Base-by-base conservation (phyloP, 2,329 filamentous ascomycete genomes). In the Rosellinia necatrix region DNA sequence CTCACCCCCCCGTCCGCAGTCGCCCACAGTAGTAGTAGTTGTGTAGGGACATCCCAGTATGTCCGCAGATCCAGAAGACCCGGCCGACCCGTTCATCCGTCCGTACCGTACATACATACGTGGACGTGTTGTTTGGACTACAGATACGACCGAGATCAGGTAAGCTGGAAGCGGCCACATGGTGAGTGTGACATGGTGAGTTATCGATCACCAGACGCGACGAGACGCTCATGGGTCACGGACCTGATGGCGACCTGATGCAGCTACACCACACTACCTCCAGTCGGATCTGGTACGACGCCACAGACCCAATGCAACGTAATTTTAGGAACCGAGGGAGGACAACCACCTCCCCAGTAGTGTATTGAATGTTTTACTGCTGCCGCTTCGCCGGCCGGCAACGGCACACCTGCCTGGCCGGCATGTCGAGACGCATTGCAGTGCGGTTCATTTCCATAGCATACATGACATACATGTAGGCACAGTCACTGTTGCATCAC, bases 371-470 rank as follows among this genome's bases (percentile, higher is more conserved):
- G 48, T 46, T 21, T 52, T n/a, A n/a, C n/a, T n/a, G n/a, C n/a
- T n/a, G n/a, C 32, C 38, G 10, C 13, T 24, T 44, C 53, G 54
- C 54, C 54, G 49, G 49, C 48, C 54, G 54, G 54, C 54, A 57
- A 38, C 30, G 17, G 24, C 15, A n/a, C 13, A n/a, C 22, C 10
- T 34, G 37, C 35, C 15, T 53, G 53, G 48, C 49, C 37, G 43
- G 42, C 54, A 56, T 40, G 7, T 32, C 15, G 19, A 15, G 15
- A 12, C 35, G 22, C n/a, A 10, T 38, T 19, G n/a, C n/a, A n/a
- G n/a, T n/a, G n/a, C n/a, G n/a, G n/a, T n/a, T n/a, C n/a, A n/a
- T n/a, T n/a, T n/a, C n/a, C n/a, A n/a, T n/a, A n/a, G n/a, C n/a
- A n/a, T n/a, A n/a, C n/a, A n/a, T n/a, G n/a, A n/a, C n/a, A n/a